A percentile compares a stretch with the other conserved stretches of the same genome.
Evolutionary conservation across 148 eudicot genomes (phyloP).

Genomic region (Heliosperma pusillum): DNA sequence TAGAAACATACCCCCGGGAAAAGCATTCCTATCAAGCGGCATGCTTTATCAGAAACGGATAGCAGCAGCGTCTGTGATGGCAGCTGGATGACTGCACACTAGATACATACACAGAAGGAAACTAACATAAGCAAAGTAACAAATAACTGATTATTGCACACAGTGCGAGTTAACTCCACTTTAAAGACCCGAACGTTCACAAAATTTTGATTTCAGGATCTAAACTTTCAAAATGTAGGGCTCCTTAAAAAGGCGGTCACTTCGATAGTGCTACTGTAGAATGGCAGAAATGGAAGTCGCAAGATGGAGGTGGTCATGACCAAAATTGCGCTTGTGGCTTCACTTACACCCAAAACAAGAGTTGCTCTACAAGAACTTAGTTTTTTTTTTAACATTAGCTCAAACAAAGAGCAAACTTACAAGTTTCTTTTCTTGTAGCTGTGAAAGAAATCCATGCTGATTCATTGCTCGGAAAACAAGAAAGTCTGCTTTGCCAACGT

Average conservation of each 20-base stretch:
- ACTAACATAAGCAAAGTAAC: background rate
- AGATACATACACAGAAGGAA: conserved; percentile 25
- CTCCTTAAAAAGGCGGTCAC: no score
- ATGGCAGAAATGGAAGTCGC: background rate
- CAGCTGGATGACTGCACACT: conserved; percentile 98
- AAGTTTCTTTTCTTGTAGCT: conserved; percentile 99
- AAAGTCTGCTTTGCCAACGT: conserved; percentile 98
- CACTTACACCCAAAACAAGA: background rate
- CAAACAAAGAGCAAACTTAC: conserved; percentile 45
- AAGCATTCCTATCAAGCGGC: conserved; percentile 99
- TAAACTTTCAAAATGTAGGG: no score
- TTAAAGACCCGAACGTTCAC: background rate
- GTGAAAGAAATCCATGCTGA: conserved; percentile 95
- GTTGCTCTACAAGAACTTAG: background rate
- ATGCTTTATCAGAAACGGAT: conserved; percentile 96
- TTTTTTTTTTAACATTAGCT: background rate
- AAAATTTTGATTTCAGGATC: background rate
- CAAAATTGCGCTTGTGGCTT: background rate
- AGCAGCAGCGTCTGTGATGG: conserved; percentile 90
- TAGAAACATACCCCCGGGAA: conserved; percentile 80
- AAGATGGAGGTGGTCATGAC: background rate
- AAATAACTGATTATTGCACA: background rate
- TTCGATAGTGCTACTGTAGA: no score
- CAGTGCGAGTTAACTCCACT: background rate
- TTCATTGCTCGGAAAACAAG: conserved; percentile 98